These are phyloP conservation scores for Pyrenophora teres DNA, from an alignment of 2,329 filamentous ascomycete genomes.

Conservation along the genomic window DNA sequence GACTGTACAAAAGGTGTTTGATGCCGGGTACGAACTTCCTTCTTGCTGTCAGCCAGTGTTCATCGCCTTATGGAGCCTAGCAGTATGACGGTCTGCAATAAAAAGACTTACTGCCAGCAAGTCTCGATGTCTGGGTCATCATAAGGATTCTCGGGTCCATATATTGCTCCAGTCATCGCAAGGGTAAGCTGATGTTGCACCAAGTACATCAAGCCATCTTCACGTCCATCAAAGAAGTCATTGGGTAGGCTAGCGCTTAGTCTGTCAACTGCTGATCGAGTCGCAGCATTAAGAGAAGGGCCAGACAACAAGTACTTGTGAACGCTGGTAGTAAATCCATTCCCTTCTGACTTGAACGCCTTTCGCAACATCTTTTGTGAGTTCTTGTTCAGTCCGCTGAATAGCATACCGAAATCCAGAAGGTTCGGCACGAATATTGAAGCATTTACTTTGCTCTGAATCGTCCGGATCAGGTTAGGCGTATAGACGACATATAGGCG, in stretches of 20 bases:
- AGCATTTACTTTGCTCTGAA: slow-evolving; percentile 48
- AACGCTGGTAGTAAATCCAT: slow-evolving; percentile 45
- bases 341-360: slow-evolving; percentile 42
- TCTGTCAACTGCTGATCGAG: slow-evolving; percentile 41
- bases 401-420: slow-evolving; percentile 37
- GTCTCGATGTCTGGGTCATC: slow-evolving; percentile 42
- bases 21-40: slow-evolving; percentile 35
- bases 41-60: not conserved
- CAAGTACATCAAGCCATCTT: slow-evolving; percentile 22
- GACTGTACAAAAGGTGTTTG: slow-evolving; percentile 27
- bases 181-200: slow-evolving; percentile 42
- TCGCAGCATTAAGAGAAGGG: slow-evolving; percentile 44
- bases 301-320: slow-evolving; percentile 44
- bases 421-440: slow-evolving; percentile 49
- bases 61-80: not conserved
- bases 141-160: slow-evolving; percentile 51
- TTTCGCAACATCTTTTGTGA: slow-evolving; percentile 21
- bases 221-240: slow-evolving; percentile 4
- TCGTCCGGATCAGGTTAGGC: slow-evolving; percentile 43
- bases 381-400: slow-evolving; percentile 30
- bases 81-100: not conserved
- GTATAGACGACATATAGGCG: slow-evolving; percentile 52
- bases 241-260: slow-evolving; percentile 32
- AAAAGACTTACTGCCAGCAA: slow-evolving; percentile 44
- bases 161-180: slow-evolving; percentile 49